A percentile compares a stretch with the other conserved stretches of the same genome.
Conservation (phyloP, 805 yeast genomes). For the Lipomyces yamanashiensis region DNA sequence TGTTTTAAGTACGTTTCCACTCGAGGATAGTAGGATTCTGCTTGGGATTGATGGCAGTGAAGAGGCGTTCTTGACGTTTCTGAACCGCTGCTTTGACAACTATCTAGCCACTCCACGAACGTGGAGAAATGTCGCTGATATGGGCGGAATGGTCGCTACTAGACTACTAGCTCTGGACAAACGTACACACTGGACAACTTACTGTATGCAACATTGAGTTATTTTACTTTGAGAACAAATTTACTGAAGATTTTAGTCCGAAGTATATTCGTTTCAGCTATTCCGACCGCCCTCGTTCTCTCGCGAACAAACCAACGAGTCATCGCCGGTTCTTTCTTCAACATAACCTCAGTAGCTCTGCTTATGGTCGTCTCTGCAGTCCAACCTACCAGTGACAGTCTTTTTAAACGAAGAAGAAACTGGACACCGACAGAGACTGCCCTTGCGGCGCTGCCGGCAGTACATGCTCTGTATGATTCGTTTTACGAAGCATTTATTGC, state of each 20-base stretch:
- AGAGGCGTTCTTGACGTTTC: not conserved
- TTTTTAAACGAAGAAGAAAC: not conserved
- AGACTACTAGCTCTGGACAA: not conserved
- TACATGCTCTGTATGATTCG: not conserved
- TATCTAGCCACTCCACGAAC: not conserved
- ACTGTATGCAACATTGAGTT: not conserved
- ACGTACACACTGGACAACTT: not conserved
- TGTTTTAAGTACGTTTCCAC: slow-evolving; percentile 41
- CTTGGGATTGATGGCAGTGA: slow-evolving; percentile 6
- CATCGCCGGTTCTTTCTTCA: not conserved
- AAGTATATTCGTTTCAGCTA: not conserved
- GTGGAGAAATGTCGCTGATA: not conserved
- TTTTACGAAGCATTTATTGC: not conserved
- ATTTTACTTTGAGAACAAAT: not conserved
- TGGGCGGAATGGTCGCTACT: not conserved
- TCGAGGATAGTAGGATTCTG: slow-evolving; percentile 16
- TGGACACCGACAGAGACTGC: not conserved
- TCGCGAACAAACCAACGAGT: not conserved
- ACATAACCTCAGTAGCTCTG: not conserved
- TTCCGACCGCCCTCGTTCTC: slow-evolving; percentile 5
- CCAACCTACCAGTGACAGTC: not conserved
- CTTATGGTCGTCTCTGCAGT: not conserved
- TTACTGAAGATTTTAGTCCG: slow-evolving; percentile 5
- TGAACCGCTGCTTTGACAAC: not conserved
- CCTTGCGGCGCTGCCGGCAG: not conserved